Evolutionary conservation across 495 filamentous ascomycete species (phyloP).

Genomic region (Penicillium herquei): DNA sequence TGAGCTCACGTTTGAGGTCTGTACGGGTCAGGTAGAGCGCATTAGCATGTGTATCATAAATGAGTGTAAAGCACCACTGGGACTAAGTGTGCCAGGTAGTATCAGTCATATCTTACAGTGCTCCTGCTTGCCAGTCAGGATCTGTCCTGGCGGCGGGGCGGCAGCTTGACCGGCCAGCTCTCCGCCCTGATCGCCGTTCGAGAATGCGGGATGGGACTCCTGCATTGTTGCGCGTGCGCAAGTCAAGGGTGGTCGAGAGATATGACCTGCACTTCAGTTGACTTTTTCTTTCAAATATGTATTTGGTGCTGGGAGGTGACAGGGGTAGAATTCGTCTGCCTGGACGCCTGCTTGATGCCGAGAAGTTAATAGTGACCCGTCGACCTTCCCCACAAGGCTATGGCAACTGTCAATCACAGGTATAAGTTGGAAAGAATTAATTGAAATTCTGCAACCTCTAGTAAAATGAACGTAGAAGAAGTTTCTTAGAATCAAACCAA

Average conservation of each 20-base stretch:
- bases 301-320: neutral
- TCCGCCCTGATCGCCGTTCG: conserved; percentile 5
- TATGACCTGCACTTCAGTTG: neutral
- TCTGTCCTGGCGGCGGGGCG: conserved; percentile 45
- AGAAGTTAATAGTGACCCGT: conserved; percentile 13
- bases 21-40: too few relatives aligned
- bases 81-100: too few relatives aligned
- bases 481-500: too few relatives aligned
- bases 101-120: conserved; percentile 64
- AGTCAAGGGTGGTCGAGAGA: neutral
- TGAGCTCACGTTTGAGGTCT: conserved; percentile 96
- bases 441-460: neutral
- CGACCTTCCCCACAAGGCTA: neutral
- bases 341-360: conserved; percentile 12
- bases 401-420: too few relatives aligned
- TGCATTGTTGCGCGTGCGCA: neutral
- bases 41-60: too few relatives aligned
- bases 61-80: too few relatives aligned
- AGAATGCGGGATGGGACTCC: conserved; percentile 3
- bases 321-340: conserved; percentile 22
- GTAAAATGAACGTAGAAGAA: neutral
- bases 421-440: neutral
- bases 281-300: too few relatives aligned
- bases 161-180: conserved; percentile 4
- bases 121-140: conserved; percentile 94